Evolutionary conservation across 768 basidiomycete species (phyloP), one percentile per base, ranked within the genome.

Genomic region (Auriscalpium vulgare): DNA sequence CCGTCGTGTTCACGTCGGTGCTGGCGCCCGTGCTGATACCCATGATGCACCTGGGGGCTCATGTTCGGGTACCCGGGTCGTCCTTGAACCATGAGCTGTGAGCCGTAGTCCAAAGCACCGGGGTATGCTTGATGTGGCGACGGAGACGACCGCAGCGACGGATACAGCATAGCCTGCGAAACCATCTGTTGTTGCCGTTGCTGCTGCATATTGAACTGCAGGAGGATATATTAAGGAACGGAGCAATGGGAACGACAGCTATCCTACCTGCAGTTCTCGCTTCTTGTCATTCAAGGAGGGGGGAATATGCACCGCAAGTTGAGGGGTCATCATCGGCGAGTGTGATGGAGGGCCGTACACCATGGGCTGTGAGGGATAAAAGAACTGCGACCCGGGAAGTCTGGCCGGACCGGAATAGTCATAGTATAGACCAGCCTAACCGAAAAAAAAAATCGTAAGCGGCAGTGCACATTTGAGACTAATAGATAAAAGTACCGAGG

Each of bases 361-460:
- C 65, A 87, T 74, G 7, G 80, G 69, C 63, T 84, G 85, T 13
- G 78, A 63, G 34, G 81, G 74, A 63, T 82, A 85, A 64, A 75
- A 88, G 63, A 76, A 87, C 57, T 81, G 85, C 11, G 83, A 80
- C 37, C 64, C 69, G 10, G 78, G 71, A 4, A 78, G 74, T 46
- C 78, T 76, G 47, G 75, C 70, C 11, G 73, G 63, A 16, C 71
- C 72, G 50, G 74, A 66, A 62, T 81, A 87, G 62, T 85, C 83
- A 53, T 80, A 87, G 68, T 80, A 86, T 51, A 81, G 59, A 38
- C 75, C 75, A 37, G 79, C 71, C 60, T 83, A 82, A 60, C 76
- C 76, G 49, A 74, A 72, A 59, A 72, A n/a, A 72, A 23, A 74
- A 59, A 53, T 76, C 76, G 51, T 69, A 40, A 68, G 61, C 5